A percentile compares a stretch with the other conserved stretches of the same genome.
Conservation (phyloP, 331 rosid genomes). For the Telfairia occidentalis region DNA sequence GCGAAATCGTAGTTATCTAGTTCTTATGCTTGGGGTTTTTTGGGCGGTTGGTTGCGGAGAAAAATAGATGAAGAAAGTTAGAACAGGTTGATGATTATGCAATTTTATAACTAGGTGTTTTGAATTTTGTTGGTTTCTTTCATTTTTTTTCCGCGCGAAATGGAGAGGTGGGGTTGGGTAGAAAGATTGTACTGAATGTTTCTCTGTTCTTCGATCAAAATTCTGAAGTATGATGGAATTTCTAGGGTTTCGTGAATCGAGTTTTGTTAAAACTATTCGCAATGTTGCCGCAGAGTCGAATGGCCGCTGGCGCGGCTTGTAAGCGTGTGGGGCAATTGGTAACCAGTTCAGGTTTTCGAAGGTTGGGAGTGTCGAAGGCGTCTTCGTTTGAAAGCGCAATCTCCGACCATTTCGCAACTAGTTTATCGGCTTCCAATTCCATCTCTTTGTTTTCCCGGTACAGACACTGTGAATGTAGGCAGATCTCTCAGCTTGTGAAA, state of each 20-base stretch:
- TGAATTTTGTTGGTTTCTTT: background rate
- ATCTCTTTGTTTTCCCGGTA: constrained; percentile 15
- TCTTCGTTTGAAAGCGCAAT: constrained; percentile 17
- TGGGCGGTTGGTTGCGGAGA: background rate
- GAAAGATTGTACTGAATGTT: background rate
- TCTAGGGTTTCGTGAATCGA: background rate
- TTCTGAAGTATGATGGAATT: background rate
- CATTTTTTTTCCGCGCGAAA: background rate
- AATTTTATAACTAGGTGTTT: background rate
- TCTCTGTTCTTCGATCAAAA: background rate
- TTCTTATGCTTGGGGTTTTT: background rate
- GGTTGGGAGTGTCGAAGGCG: constrained; percentile 25
- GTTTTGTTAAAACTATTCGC: background rate
- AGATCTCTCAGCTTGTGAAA: constrained; percentile 46
- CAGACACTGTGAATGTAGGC: constrained; percentile 28
- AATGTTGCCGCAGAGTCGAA: constrained; percentile 25
- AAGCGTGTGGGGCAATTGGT: constrained; percentile 39
- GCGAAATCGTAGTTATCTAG: background rate
- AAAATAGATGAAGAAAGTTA: background rate
- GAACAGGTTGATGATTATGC: background rate
- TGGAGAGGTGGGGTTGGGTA: background rate
- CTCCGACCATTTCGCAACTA: constrained; percentile 14
- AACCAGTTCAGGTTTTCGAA: constrained; percentile 26
- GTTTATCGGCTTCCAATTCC: constrained; percentile 15
- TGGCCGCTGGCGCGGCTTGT: constrained; percentile 61